A percentile compares a stretch with the other conserved stretches of the same genome.
Evolutionary conservation across 2,329 filamentous ascomycete species (phyloP).

Genomic region (Aureobasidium mangrovei): DNA sequence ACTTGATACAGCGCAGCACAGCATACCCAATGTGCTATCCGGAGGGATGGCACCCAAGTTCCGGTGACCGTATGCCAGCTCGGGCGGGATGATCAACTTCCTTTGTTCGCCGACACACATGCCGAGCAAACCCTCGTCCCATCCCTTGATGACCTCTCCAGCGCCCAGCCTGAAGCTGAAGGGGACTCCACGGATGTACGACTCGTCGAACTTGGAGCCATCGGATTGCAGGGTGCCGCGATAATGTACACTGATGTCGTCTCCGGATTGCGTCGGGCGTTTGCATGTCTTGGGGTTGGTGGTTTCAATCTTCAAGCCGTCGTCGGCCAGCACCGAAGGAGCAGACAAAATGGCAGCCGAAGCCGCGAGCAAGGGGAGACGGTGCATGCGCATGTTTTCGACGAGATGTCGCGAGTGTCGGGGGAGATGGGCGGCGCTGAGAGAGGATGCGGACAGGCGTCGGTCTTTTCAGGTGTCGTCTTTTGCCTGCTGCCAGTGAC

Average conservation of each 20-base stretch:
- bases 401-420: neutral
- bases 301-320: conserved; percentile 30
- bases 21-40: conserved; percentile 57
- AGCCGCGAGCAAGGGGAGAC: neutral
- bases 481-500: neutral
- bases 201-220: conserved; percentile 75
- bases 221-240: conserved; percentile 43
- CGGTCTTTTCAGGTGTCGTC: neutral
- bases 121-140: conserved; percentile 81
- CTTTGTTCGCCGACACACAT: conserved; percentile 95
- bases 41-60: conserved; percentile 67
- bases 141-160: conserved; percentile 85
- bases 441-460: neutral
- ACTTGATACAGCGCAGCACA: neutral
- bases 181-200: conserved; percentile 67
- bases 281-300: conserved; percentile 34
- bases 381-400: neutral
- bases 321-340: neutral
- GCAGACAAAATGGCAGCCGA: neutral
- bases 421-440: neutral
- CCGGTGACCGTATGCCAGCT: conserved; percentile 70
- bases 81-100: conserved; percentile 82
- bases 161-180: conserved; percentile 71
- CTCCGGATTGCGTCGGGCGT: conserved; percentile 38
- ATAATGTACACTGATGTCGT: conserved; percentile 42